Evolutionary conservation across 2,329 filamentous ascomycete genomes (phyloP).

Genomic region (Lecanicillium sp.): DNA sequence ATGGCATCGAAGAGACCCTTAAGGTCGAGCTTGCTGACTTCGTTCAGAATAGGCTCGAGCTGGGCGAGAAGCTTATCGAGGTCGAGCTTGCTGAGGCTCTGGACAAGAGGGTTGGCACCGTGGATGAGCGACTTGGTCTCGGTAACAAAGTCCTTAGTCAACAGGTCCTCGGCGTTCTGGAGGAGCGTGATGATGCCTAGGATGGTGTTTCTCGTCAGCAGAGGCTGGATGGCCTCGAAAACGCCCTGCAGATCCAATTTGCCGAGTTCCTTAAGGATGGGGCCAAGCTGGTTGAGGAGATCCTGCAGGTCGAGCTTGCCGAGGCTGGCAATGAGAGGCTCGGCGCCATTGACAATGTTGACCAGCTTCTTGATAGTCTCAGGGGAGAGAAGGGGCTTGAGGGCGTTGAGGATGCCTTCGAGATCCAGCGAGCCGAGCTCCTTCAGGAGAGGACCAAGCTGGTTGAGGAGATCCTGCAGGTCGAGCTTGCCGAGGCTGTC

Average conservation of each 20-base stretch:
- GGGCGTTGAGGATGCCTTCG: constrained; percentile 14
- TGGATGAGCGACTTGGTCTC: constrained; percentile 14
- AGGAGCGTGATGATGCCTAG: constrained; percentile 27
- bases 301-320: constrained; percentile 14
- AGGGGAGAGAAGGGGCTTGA: constrained; percentile 9
- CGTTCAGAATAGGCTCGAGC: constrained; percentile 19
- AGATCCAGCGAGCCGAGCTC: constrained; percentile 17
- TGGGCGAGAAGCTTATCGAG: constrained; percentile 20
- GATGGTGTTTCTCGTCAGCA: constrained; percentile 29
- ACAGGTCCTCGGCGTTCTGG: constrained; percentile 25
- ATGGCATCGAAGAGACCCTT: constrained; percentile 23
- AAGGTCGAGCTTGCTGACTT: constrained; percentile 27
- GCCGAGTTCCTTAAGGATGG: constrained; percentile 20
- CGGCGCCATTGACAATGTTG: not conserved
- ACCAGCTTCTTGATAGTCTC: constrained; percentile 20
- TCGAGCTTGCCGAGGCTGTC: constrained; percentile 29
- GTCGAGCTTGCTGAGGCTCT: constrained; percentile 19
- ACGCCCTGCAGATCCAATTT: constrained; percentile 25
- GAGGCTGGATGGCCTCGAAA: constrained; percentile 27
- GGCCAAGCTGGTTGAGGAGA: constrained; percentile 16
- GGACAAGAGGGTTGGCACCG: constrained; percentile 16
- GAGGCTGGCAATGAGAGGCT: constrained; percentile 8
- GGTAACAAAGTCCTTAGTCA: constrained; percentile 24
- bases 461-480: constrained; percentile 21
- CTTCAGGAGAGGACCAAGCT: constrained; percentile 18